Evolutionary conservation across 495 filamentous ascomycete species (phyloP), one percentile per base, ranked within the genome.

Genomic region (Hypoxylon perforatum): DNA sequence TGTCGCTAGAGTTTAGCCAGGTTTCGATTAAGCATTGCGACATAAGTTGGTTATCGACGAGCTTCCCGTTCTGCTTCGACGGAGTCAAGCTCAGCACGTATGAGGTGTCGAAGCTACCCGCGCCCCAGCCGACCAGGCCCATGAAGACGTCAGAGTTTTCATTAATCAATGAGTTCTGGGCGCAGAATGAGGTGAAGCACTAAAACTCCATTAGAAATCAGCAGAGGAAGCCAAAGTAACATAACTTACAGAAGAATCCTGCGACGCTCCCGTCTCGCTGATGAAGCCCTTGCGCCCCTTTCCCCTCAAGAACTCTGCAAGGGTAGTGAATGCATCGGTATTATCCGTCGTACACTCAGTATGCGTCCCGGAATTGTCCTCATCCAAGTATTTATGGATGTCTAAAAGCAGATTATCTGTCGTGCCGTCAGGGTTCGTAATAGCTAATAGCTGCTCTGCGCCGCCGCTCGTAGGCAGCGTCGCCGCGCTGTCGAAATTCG

Each of bases 331-430:
- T 19, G 80, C 77, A 23, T 69, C 75, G 21, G 83, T 75, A 57
- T 85, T 83, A 68, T 86, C 77, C 15, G 80, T 84, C n/a, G 77
- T 75, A 74, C 86, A 88, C 18, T 77, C 63, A 19, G 76, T 51
- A 73, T 84, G 76, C 4, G 82, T 86, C 19, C 85, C 87, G 18
- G 77, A 82, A 67, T 82, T 80, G 67, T 88, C 87, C 30, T 68
- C 73, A 64, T 88, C 87, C 33, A 88, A 79, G 69, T 88, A 89
- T 36, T 74, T 73, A 55, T 78, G 78, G 21, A 80, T 68, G 61
- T 88, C 86, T 46, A 88, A 82, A 57, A 87, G 74, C 17, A 89
- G 76, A 65, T 85, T 82, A 42, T 77, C 77, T 6, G 78, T 84
- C 45, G 64, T 74, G 17, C 82, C 83, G 65, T 87, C 84, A 4